Percentiles rank a stretch among this genome's conserved stretches.
Evolutionary conservation across 768 basidiomycete species (phyloP).

Genomic region (Naganishia friedmannii): DNA sequence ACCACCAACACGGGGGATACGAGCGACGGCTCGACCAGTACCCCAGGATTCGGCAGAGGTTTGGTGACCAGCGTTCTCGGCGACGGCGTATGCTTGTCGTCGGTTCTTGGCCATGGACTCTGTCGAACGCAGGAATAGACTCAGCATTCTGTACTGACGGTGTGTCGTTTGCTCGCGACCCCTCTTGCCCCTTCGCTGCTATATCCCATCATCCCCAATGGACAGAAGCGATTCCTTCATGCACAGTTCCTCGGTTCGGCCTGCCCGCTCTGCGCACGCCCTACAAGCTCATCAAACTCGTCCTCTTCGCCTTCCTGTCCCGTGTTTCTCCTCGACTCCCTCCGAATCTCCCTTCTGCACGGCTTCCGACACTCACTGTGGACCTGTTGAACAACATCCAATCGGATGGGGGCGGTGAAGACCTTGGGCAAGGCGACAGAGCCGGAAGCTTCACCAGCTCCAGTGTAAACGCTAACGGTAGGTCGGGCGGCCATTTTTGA

Average conservation of each 20-base stretch:
- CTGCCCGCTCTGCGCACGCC: background rate
- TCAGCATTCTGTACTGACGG: constrained; percentile 5
- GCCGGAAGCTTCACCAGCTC: constrained; percentile 76
- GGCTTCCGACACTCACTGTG: constrained; percentile 70
- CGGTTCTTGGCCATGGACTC: constrained; percentile 98
- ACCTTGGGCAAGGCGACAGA: constrained; percentile 93
- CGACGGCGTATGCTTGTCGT: constrained; percentile 94
- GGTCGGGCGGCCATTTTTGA: constrained; percentile 82
- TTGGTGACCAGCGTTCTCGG: constrained; percentile 97
- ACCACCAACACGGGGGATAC: constrained; percentile 99
- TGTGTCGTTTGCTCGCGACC: background rate
- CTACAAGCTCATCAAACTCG: background rate
- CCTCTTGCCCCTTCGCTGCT: background rate
- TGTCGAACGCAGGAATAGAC: constrained; percentile 47
- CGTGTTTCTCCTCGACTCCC: background rate
- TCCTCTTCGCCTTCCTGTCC: background rate
- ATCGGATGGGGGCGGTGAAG: constrained; percentile 93
- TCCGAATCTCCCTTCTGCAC: constrained; percentile 4
- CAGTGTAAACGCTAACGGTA: constrained; percentile 77
- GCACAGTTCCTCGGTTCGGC: background rate
- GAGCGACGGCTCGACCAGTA: constrained; percentile 99
- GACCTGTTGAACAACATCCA: constrained; percentile 96
- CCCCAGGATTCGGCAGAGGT: constrained; percentile 99
- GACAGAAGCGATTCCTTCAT: background rate
- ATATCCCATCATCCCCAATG: background rate